Base-by-base conservation (phyloP, 1,284 basidiomycete species). In the Porodaedalea pini region DNA sequence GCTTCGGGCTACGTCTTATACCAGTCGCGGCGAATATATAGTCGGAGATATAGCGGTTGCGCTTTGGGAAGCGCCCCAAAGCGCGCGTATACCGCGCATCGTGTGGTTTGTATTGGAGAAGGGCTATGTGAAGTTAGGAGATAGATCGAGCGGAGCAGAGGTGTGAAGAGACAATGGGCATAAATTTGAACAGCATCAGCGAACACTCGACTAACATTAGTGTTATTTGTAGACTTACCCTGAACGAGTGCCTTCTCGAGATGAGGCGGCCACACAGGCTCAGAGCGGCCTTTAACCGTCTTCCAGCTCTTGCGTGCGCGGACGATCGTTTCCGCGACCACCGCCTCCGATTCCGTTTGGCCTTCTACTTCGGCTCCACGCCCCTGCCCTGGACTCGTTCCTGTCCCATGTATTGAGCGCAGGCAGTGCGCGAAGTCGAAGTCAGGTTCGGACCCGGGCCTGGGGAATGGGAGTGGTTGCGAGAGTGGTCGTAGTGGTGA, bases 161-260 rank as follows among this genome's bases (percentile, higher is more conserved):
- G 25, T 11, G 27, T 8, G 17, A 47, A 25, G 2, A 31, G 3
- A 31, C 7, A 17, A n/a, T n/a, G 23, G 2, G 6, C 10, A 23
- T 11, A 45, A 45, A 21, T 7, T 45, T 10, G n/a, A 25, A 47
- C 15, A 47, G 5, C 2, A 11, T 21, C 41, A 32, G 27, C 15
- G 7, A 2, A 17, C 25, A 25, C 13, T 34, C 32, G 13, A 34
- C 32, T 34, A 13, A 13, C 32, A 34, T 34, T 13, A 34, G 6
- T 6, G 6, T 13, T 6, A 34, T 6, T 6, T 6, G 32, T 34
- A 25, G 31, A 63, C 71, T 36, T 62, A 85, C 86, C 87, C 77
- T 88, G 83, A 57, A 90, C 78, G 62, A 90, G 75, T 52, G 83
- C 84, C 40, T 82, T 84, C 73, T 90, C 88, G 56, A 90, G 81